Percentiles rank a stretch among this genome's conserved stretches.
These are phyloP conservation scores for Hyaloscypha bicolor DNA, from an alignment of 495 filamentous ascomycete species.

Conservation along the genomic window DNA sequence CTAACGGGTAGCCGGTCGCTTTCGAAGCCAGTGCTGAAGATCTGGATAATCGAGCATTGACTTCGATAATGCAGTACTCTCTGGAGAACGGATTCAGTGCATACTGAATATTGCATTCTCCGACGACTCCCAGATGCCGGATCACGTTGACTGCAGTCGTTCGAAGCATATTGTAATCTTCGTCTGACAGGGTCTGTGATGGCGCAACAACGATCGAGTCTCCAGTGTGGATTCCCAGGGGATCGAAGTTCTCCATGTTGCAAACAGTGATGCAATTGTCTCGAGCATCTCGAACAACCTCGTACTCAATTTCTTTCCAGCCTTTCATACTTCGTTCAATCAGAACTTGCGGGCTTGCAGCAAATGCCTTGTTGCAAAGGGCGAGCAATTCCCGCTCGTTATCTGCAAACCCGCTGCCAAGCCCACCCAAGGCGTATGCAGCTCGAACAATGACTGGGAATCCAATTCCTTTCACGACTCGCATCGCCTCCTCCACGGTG, in stretches of 20 bases:
- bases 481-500: conserved; percentile 81
- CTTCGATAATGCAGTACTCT: conserved; percentile 99
- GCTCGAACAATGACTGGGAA: conserved; percentile 98
- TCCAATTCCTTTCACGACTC: conserved; percentile 82
- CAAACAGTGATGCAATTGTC: conserved; percentile 99
- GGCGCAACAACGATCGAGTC: conserved; percentile 98
- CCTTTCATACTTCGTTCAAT: conserved; percentile 99
- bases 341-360: conserved; percentile 92
- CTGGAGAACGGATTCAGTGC: conserved; percentile 94
- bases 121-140: conserved; percentile 93
- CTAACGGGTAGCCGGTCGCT: conserved; percentile 93
- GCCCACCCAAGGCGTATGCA: conserved; percentile 92
- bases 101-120: conserved; percentile 99
- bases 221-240: conserved; percentile 95
- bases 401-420: conserved; percentile 94
- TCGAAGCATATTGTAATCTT: conserved; percentile 99
- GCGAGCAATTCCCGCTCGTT: conserved; percentile 84
- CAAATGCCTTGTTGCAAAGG: conserved; percentile 93
- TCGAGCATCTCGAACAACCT: conserved; percentile 92
- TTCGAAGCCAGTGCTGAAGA: conserved; percentile 96
- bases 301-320: conserved; percentile 99
- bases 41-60: conserved; percentile 94
- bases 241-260: conserved; percentile 99
- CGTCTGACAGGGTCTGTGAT: conserved; percentile 94
- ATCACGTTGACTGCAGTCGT: conserved; percentile 99